Percentiles rank a stretch among this genome's conserved stretches.
These are phyloP conservation scores for Scytalidium lignicola DNA, from an alignment of 2,329 filamentous ascomycete species.

Conservation along the genomic window DNA sequence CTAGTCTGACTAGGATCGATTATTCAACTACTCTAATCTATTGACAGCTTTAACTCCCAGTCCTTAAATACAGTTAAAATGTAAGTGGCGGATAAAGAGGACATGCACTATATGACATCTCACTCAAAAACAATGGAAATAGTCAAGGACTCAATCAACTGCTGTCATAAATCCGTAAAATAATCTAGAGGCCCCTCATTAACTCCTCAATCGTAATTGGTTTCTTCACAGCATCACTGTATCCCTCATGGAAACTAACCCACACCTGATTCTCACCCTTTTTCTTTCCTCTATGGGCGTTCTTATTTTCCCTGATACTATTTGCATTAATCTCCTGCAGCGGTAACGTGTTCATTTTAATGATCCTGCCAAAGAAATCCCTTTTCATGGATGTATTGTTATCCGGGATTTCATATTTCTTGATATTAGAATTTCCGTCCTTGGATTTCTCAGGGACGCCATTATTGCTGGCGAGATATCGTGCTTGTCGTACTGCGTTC, in stretches of 20 bases:
- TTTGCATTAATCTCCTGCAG: slow-evolving; percentile 38
- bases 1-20: no score
- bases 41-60: no score
- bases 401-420: neutral
- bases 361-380: slow-evolving; percentile 80
- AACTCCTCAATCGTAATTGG: slow-evolving; percentile 78
- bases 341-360: slow-evolving; percentile 42
- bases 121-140: no score
- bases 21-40: no score
- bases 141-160: no score
- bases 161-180: no score
- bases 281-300: slow-evolving; percentile 27
- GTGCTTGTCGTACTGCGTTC: slow-evolving; percentile 58
- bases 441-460: slow-evolving; percentile 21
- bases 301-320: slow-evolving; percentile 56
- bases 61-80: no score
- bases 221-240: slow-evolving; percentile 88
- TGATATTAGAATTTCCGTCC: neutral
- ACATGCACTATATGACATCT: no score
- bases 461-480: slow-evolving; percentile 51
- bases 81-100: no score
- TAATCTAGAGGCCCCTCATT: slow-evolving; percentile 54
- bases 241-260: slow-evolving; percentile 86
- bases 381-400: slow-evolving; percentile 47
- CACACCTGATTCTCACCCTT: slow-evolving; percentile 61